Evolutionary conservation across 1,284 basidiomycete genomes (phyloP), one percentile per base, ranked within the genome.

Genomic region (Sanguinoderma infundibulare): DNA sequence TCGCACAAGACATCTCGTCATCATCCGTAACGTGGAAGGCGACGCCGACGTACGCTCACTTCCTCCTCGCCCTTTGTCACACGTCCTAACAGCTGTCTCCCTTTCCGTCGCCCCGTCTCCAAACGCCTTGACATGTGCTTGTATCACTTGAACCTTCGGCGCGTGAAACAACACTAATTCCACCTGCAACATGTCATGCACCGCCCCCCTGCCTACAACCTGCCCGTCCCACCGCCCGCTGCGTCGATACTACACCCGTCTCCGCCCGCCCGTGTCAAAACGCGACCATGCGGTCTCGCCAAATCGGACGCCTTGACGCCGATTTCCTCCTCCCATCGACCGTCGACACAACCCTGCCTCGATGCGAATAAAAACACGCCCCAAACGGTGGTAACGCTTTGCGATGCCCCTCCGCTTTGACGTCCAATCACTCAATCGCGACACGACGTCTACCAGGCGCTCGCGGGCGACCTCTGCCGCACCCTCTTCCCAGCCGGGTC

Each of bases 1-100:
- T 34, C 82, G 86, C 61, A 82, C 85, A 6, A 82, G 83, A 60
- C 78, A 85, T 67, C 75, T 83, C 34, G 74, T 82, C 44, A 74
- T 75, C 22, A 76, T 85, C 60, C 77, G 79, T 53, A 82, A 85
- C 72, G 75, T 86, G 6, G 71, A 82, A 44, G 84, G 84, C 17
- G 72, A 77, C 66, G 64, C 72, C 55, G 68, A 77, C 61, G 83
- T 83, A 65, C 59, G 78, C 71, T 42, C 42, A 49, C 42, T 54
- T 59, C 17, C 61, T 58, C 24, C 20, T 50, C 44, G 54, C 39
- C 49, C 59, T 40, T 28, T 47, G 46, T 59, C 24, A 38, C 50
- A 15, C 56, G 50, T 60, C 39, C 64, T 64, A 53, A 61, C 57
- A 49, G 47, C 32, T 12, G 17, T 32, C 32, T 22, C 10, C 32